These are phyloP conservation scores for Nasturtium officinale DNA, from an alignment of 345 rosid species.

Conservation along the genomic window DNA sequence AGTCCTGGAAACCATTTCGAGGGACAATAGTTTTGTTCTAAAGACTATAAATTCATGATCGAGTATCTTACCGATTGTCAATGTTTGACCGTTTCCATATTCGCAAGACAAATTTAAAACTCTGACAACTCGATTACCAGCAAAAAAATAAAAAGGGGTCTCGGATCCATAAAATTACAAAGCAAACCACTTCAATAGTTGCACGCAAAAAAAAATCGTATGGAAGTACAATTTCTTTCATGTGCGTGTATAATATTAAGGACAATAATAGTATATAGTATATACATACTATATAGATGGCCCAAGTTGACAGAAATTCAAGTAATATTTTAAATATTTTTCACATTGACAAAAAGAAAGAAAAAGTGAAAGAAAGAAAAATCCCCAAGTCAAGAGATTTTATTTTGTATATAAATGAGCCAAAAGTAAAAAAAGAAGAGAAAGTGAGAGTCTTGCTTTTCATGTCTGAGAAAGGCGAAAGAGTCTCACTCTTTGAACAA, in stretches of 20 bases:
- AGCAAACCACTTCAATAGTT: slow-evolving; percentile 8
- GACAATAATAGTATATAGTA: slow-evolving; percentile 1
- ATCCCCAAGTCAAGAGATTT: slow-evolving; percentile 33
- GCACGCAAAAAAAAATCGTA: not conserved
- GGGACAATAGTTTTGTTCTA: slow-evolving; percentile 14
- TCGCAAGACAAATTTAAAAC: not conserved
- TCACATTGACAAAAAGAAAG: slow-evolving; percentile 24
- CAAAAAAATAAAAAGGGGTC: not conserved
- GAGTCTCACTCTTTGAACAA: slow-evolving; percentile 31
- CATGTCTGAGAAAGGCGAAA: slow-evolving; percentile 25
- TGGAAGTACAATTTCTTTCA: slow-evolving; percentile 20
- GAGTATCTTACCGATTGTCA: not conserved
- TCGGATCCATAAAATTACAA: slow-evolving; percentile 16
- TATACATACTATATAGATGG: slow-evolving; percentile 17
- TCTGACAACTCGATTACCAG: slow-evolving; percentile 2
- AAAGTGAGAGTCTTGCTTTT: slow-evolving; percentile 32
- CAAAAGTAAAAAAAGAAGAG: slow-evolving; percentile 28
- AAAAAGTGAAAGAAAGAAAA: slow-evolving; percentile 21
- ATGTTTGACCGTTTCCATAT: not conserved
- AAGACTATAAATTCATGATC: slow-evolving; percentile 9
- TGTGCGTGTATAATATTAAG: slow-evolving; percentile 1
- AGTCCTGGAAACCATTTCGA: slow-evolving; percentile 7
- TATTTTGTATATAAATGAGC: slow-evolving; percentile 28
- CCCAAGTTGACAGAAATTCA: slow-evolving; percentile 3
- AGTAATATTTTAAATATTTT: not conserved